A percentile compares a stretch with the other conserved stretches of the same genome.
phyloP scores from a whole-genome alignment of 2,329 filamentous ascomycete genomes.

The Paecilomyces dactylethromorphus region DNA sequence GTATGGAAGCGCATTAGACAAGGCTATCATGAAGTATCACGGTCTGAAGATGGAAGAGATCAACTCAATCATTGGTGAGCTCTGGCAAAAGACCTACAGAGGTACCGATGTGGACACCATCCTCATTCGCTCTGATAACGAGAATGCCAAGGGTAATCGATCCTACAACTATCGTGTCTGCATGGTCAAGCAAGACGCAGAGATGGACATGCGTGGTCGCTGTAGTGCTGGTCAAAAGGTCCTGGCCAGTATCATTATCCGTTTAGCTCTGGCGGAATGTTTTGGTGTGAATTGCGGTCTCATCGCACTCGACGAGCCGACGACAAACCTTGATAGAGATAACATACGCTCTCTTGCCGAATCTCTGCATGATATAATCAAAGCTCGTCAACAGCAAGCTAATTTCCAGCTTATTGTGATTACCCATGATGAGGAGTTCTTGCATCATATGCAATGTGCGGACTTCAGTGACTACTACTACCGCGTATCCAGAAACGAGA shows the following conservation, averaged over 20 bases:
- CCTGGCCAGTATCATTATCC: conserved; percentile 93
- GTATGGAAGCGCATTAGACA: conserved; percentile 78
- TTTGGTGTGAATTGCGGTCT: conserved; percentile 95
- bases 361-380: conserved; percentile 81
- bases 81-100: conserved; percentile 97
- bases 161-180: conserved; percentile 96
- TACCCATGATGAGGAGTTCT: conserved; percentile 95
- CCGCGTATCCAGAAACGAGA: conserved; percentile 72
- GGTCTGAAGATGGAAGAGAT: conserved; percentile 97
- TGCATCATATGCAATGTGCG: conserved; percentile 85
- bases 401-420: conserved; percentile 99
- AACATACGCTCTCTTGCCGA: conserved; percentile 87
- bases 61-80: conserved; percentile 85
- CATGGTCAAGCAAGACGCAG: conserved; percentile 94
- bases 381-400: conserved; percentile 70
- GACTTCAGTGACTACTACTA: conserved; percentile 94
- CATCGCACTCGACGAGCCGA: conserved; percentile 94
- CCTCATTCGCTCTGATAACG: conserved; percentile 85
- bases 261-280: conserved; percentile 88
- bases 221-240: conserved; percentile 97
- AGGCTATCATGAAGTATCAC: conserved; percentile 97
- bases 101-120: conserved; percentile 97
- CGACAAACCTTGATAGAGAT: conserved; percentile 90
- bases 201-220: conserved; percentile 99
- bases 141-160: conserved; percentile 66